Conservation (phyloP, 228 moss, liverwort and hornwort genomes). For the Sphagnum magellanicum region DNA sequence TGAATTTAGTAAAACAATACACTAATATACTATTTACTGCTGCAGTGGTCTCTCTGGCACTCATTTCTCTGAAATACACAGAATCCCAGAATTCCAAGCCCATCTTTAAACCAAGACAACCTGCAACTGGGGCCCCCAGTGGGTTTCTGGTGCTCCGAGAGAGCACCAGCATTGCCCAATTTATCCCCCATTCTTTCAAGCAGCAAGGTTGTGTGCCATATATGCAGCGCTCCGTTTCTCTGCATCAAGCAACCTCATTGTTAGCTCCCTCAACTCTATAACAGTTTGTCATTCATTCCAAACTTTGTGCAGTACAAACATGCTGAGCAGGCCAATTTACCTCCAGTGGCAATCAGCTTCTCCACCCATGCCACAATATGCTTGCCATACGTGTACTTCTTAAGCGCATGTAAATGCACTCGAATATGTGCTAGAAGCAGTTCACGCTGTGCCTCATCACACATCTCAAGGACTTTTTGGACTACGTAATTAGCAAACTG, state of each 20-base stretch:
- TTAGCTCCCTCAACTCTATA: background rate
- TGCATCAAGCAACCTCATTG: conserved; percentile 18
- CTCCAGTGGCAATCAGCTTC: conserved; percentile 97
- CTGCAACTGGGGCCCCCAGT: background rate
- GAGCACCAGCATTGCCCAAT: conserved; percentile 1
- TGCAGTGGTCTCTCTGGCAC: conserved; percentile 25
- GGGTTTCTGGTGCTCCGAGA: background rate
- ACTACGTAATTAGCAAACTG: conserved; percentile 70
- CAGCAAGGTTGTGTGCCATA: conserved; percentile 51
- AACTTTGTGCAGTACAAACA: background rate
- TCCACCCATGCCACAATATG: conserved; percentile 98
- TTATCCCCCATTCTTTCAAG: conserved; percentile 13
- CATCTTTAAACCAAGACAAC: conserved; percentile 4
- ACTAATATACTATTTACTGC: conserved; percentile 98
- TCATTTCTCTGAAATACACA: conserved; percentile 6
- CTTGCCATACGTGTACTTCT: conserved; percentile 98
- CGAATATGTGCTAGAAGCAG: conserved; percentile 82
- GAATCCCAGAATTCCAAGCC: conserved; percentile 12
- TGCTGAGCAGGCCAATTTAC: conserved; percentile 20
- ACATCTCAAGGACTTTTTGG: conserved; percentile 95
- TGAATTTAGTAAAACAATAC: conserved; percentile 61
- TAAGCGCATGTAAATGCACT: conserved; percentile 94
- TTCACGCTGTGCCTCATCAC: conserved; percentile 80
- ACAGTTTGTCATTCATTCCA: too few species aligned
- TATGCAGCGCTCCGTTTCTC: conserved; percentile 92